phyloP scores from a whole-genome alignment of 768 basidiomycete species.

The Clitopilus hobsonii region DNA sequence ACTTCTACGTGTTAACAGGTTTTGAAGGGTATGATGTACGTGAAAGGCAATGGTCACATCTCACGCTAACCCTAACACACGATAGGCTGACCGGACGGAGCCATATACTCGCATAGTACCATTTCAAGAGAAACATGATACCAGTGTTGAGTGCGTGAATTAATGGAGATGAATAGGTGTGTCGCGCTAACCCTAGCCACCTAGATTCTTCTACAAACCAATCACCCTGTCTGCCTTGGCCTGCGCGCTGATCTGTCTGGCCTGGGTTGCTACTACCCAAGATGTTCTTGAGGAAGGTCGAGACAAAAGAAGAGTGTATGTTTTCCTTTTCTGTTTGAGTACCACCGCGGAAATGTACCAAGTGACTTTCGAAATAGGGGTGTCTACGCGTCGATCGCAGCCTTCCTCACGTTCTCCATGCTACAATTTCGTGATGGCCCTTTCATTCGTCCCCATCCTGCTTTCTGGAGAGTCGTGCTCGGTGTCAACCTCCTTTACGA shows the following conservation, averaged over 20 bases:
- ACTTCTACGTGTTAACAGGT: constrained; percentile 11
- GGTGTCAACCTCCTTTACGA: constrained; percentile 84
- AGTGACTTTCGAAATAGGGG: constrained; percentile 42
- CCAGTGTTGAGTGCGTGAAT: constrained; percentile 69
- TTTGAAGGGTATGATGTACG: constrained; percentile 81
- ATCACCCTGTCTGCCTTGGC: constrained; percentile 73
- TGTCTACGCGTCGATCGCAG: constrained; percentile 65
- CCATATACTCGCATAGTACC: constrained; percentile 78
- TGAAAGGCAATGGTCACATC: constrained; percentile 11
- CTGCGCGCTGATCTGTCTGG: constrained; percentile 59
- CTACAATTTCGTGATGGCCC: constrained; percentile 89
- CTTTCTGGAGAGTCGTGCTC: constrained; percentile 77
- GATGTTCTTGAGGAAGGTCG: constrained; percentile 81
- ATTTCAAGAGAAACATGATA: constrained; percentile 80
- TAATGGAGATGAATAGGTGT: constrained; percentile 1
- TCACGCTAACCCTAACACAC: background rate
- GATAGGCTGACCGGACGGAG: constrained; percentile 78
- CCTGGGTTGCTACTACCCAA: constrained; percentile 79
- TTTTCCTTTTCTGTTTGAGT: constrained; percentile 10
- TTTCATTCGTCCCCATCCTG: constrained; percentile 84
- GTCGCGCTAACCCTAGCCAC: constrained; percentile 10
- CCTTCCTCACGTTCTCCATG: constrained; percentile 80
- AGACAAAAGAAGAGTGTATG: constrained; percentile 79
- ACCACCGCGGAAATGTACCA: constrained; percentile 1
- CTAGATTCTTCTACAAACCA: constrained; percentile 86